Conservation (phyloP, 768 basidiomycete genomes). For the Calocybe indica region DNA sequence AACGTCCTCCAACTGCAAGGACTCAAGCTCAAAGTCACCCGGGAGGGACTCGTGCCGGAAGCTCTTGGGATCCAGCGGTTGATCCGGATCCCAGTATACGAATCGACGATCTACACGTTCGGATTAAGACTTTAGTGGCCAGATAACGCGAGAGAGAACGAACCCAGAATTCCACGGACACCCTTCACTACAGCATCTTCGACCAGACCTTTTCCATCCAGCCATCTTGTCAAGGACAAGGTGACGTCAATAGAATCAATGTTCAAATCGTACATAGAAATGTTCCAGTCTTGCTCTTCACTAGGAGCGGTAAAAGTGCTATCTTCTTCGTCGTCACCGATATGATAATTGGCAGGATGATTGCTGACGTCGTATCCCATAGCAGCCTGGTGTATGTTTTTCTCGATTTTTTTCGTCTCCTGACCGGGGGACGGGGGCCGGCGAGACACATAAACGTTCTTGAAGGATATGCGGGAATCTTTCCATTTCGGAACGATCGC, state of each 20-base stretch:
- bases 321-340: conserved; percentile 56
- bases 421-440: conserved; percentile 38
- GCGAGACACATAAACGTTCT: conserved; percentile 91
- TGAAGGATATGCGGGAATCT: conserved; percentile 92
- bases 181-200: conserved; percentile 90
- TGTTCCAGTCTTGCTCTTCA: conserved; percentile 56
- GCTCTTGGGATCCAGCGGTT: conserved; percentile 71
- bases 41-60: conserved; percentile 70
- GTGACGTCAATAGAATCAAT: conserved; percentile 96
- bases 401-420: conserved; percentile 14
- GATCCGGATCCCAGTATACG: conserved; percentile 79
- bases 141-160: conserved; percentile 15
- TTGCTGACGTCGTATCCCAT: conserved; percentile 73
- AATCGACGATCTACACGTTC: conserved; percentile 71
- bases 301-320: conserved; percentile 9
- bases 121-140: not conserved
- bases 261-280: conserved; percentile 88
- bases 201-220: conserved; percentile 92
- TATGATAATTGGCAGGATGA: conserved; percentile 64
- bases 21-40: conserved; percentile 91
- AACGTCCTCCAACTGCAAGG: conserved; percentile 86
- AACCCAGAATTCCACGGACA: conserved; percentile 89
- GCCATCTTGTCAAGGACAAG: conserved; percentile 84
- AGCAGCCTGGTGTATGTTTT: conserved; percentile 44
- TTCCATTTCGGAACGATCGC: conserved; percentile 99